phyloP scores from a whole-genome alignment of 768 basidiomycete genomes.

The Hysterangium stoloniferum region DNA sequence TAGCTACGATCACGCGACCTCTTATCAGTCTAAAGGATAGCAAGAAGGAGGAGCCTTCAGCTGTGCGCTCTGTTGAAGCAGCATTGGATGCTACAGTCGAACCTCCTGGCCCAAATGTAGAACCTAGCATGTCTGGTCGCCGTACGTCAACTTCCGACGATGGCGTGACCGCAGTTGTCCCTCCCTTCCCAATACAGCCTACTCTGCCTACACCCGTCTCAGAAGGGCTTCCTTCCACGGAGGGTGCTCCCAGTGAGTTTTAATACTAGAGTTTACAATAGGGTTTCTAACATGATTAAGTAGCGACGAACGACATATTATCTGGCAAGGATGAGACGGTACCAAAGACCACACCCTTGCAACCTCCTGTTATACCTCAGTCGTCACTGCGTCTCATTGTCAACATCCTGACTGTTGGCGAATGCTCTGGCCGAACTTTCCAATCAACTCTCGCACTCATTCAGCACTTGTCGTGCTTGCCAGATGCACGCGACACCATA shows the following conservation, averaged over 20 bases:
- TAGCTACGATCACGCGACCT: conserved; percentile 85
- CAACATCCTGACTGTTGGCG: conserved; percentile 94
- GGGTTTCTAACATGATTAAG: not conserved
- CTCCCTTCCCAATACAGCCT: too few relatives aligned
- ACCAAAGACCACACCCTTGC: conserved; percentile 48
- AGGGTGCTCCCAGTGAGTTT: not conserved
- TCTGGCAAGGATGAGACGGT: conserved; percentile 20
- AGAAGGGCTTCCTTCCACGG: not conserved
- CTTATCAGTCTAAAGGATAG: conserved; percentile 55
- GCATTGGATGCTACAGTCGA: conserved; percentile 16
- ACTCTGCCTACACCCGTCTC: not conserved
- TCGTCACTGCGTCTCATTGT: conserved; percentile 84
- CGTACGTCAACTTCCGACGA: conserved; percentile 6
- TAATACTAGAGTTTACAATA: not conserved
- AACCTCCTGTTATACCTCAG: conserved; percentile 80
- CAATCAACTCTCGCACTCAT: conserved; percentile 87
- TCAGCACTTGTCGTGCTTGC: conserved; percentile 83
- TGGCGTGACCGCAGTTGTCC: not conserved
- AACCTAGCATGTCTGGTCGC: conserved; percentile 15
- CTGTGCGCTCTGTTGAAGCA: not conserved
- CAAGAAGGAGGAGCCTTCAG: conserved; percentile 23
- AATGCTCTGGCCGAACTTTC: conserved; percentile 96
- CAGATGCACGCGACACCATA: conserved; percentile 82
- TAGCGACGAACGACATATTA: too few relatives aligned
- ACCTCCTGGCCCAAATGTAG: conserved; percentile 16